Evolutionary conservation across 2,329 filamentous ascomycete species (phyloP), one percentile per base, ranked within the genome.

Genomic region (Aspergillus unguis): DNA sequence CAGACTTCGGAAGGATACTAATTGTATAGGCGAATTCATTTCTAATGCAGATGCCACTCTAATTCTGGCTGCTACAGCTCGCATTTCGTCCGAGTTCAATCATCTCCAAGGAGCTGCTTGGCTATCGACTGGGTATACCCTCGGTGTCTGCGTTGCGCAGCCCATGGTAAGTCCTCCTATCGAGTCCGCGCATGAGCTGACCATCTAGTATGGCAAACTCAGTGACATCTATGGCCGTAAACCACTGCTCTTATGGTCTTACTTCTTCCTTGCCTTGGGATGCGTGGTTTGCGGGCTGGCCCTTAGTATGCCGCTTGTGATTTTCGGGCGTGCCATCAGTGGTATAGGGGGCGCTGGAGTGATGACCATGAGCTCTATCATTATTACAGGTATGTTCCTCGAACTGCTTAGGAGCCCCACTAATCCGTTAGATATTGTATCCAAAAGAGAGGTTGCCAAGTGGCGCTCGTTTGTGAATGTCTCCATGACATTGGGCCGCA

Each of bases 11-110:
- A 3, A 37, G 17, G 5, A 23, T 4, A 6, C 10, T 36, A n/a
- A 45, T 11, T 6, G 5, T 35, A 17, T 44, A 76, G 82, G 82
- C 8, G 82, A 86, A 10, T 88, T 90, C 58, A 80, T 87, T 9
- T 80, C 81, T 5, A 84, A 85, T 50, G 80, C 81, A 11, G 87
- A 90, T 62, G 71, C 74, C 0, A 85, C 83, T 1, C 71, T 90
- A 0, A 78, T 90, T 0, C 71, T 90, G 31, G 85, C 87, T 0
- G 87, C 85, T 0, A 83, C 86, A 53, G 80, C 81, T 1, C 74
- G 74, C 3, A 84, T 86, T 48, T 79, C 82, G 0, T 86, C 83
- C 7, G 79, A 85, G 49, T 86, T 86, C 59, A 72, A 79, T 48
- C 74, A 76, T 32, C 63, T 86, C 4, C 76, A 75, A 11, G 76